These are phyloP conservation scores for Rhodotorula sp. DNA, from an alignment of 1,284 basidiomycete genomes.

Conservation along the genomic window DNA sequence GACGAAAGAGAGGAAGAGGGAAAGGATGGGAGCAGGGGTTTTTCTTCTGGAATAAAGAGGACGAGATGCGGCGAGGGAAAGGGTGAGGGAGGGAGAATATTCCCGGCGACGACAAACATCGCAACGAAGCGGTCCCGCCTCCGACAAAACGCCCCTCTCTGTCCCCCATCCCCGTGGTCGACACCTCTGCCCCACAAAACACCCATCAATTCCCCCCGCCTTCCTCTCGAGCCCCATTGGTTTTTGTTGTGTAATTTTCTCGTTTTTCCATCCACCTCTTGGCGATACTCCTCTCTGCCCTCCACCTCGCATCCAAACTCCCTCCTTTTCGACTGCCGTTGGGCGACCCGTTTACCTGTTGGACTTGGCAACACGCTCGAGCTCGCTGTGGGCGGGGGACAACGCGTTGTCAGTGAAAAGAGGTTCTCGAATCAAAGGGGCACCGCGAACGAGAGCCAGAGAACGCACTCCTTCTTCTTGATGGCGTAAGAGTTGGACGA, in stretches of 20 bases:
- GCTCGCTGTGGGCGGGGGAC: constrained; percentile 10
- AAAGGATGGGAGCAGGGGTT: neutral
- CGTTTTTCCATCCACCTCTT: neutral
- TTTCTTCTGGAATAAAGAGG: neutral
- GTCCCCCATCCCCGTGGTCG: too few species aligned
- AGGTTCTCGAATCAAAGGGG: neutral
- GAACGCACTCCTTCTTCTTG: constrained; percentile 74
- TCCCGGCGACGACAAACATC: too few species aligned
- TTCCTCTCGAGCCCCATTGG: too few species aligned
- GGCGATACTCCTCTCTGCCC: neutral
- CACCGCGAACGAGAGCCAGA: neutral
- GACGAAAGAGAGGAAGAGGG: neutral
- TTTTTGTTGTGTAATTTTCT: too few species aligned
- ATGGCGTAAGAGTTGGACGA: constrained; percentile 99
- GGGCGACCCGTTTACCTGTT: constrained; percentile 24
- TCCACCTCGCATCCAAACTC: neutral
- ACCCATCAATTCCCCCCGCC: too few species aligned
- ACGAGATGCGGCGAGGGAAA: too few species aligned
- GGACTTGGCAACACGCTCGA: constrained; percentile 37
- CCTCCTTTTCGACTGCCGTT: too few species aligned
- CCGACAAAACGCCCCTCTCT: too few species aligned
- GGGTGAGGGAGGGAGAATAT: too few species aligned
- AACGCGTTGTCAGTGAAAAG: too few species aligned
- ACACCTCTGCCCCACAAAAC: too few species aligned
- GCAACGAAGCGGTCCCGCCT: too few species aligned